Base-by-base conservation (phyloP, 2,329 filamentous ascomycete genomes). In the Coleophoma crateriformis region DNA sequence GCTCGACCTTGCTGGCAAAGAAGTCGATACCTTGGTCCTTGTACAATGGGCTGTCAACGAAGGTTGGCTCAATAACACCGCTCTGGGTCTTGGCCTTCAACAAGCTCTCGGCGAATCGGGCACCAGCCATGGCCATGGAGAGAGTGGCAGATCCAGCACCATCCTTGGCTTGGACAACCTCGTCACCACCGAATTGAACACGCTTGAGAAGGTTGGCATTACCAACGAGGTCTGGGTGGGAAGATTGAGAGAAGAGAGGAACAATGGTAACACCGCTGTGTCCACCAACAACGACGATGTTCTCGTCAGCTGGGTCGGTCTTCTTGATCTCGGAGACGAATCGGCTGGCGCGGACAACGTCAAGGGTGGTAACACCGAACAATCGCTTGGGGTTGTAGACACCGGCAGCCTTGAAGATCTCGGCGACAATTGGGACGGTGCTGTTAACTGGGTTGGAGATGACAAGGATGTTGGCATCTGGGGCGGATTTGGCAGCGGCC, bases 361-460 rank as follows among this genome's bases (percentile, higher is more conserved):
- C 94, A 67, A 99, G 90, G 67, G 94, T 97, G 76, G 94, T 99
- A 69, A 99, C 94, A 80, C 94, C 94, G 77, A 99, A 99, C 64
- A 99, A 89, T 68, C 88, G 89, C 86, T 95, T 95, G 73, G 94
- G 91, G 85, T 99, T 92, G 86, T 96, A 99, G 78, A 97, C 92
- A 62, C 90, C 90, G 64, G 77, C 81, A 71, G 82, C 76, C 87
- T 97, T 97, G 88, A 91, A 95, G 70, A 97, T 85, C 83, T 97
- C 94, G 70, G 90, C 86, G 69, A 85, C 86, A 76, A 99, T 99
- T 71, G 94, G 94, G 67, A 99, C 94, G 68, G 94, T 99, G 64
- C 90, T 96, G 90, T 99, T 99, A 78, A 99, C 91, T 56, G 94
- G 94, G 85, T 99, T 99, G 74, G 91, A 84, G 77, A 99, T 99